Percentiles rank a stretch among this genome's conserved stretches.
phyloP scores from a whole-genome alignment of 2,329 filamentous ascomycete species.

The Fusarium globosum region DNA sequence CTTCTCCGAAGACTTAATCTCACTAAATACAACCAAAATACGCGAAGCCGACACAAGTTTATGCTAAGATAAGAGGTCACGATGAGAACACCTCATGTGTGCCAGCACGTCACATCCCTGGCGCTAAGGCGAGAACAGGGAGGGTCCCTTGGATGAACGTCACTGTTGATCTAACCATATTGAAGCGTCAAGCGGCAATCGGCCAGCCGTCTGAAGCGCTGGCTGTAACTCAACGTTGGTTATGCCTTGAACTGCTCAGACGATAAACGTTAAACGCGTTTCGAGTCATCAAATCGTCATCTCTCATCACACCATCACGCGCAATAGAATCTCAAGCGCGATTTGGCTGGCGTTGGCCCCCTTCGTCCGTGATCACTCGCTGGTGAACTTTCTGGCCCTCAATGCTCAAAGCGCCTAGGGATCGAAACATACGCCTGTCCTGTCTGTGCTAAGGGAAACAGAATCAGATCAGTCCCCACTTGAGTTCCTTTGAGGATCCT shows the following conservation, averaged over 20 bases:
- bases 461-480: slow-evolving; percentile 32
- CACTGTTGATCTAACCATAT: slow-evolving; percentile 5
- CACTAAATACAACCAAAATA: slow-evolving; percentile 14
- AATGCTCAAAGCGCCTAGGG: neutral
- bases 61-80: slow-evolving; percentile 20
- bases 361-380: neutral
- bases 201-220: slow-evolving; percentile 5
- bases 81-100: slow-evolving; percentile 14
- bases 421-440: slow-evolving; percentile 19
- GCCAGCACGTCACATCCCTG: slow-evolving; percentile 29
- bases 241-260: neutral
- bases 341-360: neutral
- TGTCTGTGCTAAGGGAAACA: slow-evolving; percentile 25
- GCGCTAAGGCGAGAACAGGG: slow-evolving; percentile 7
- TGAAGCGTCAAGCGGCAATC: slow-evolving; percentile 23
- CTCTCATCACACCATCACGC: slow-evolving; percentile 12
- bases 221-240: slow-evolving; percentile 29
- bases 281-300: neutral
- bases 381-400: neutral
- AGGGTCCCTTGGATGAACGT: slow-evolving; percentile 12
- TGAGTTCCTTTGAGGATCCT: slow-evolving; percentile 35
- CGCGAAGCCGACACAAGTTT: slow-evolving; percentile 17
- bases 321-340: slow-evolving; percentile 6
- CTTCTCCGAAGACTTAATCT: neutral
- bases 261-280: slow-evolving; percentile 27